Base-by-base conservation (phyloP, 2,329 filamentous ascomycete species). In the Scortechinia acanthostroma region DNA sequence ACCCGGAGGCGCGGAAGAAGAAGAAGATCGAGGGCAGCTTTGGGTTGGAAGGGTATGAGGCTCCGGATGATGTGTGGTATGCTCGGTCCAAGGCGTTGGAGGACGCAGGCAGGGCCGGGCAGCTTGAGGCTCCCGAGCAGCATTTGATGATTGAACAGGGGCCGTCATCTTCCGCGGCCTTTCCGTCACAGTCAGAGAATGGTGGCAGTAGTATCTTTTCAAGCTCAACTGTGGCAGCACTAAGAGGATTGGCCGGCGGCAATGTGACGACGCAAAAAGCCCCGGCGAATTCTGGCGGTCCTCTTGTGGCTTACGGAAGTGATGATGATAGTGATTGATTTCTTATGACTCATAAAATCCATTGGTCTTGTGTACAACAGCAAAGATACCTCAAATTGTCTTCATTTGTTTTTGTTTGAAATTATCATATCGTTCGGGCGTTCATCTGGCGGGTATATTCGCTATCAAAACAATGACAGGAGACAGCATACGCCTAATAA, bases 41-140 rank as follows among this genome's bases (percentile, higher is more conserved):
- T 58, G 91, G 91, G 0, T 64, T 98, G 42, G 77, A 91, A 45
- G 91, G 91, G 1, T 97, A 96, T 60, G 88, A 97, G 57, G 91
- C 91, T 2, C 91, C 91, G 0, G 93, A 98, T 59, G 86, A 93
- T 50, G 82, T 98, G 21, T 95, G 94, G 77, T 95, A 91, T 64
- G 88, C 90, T 0, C 76, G 87, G 42, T 77, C 28, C 63, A 76
- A 42, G 80, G 80, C 85, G 51, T 61, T 83, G 21, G 81, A 86
- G 56, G 71, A 81, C 42, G 10, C 35, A 10, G 35, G 17, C 10
- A 40, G 13, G 6, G 17, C 35, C 14, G 10, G 6, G 14, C 25
- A 30, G n/a, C 25, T 30, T 10, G 25, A 30, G 25, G 25, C 25
- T 10, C 25, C 25, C 10, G 73, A 85, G 53, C 72, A 80, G 49